Evolutionary conservation across 1,284 basidiomycete species (phyloP).

Genomic region (Tilletia caries): DNA sequence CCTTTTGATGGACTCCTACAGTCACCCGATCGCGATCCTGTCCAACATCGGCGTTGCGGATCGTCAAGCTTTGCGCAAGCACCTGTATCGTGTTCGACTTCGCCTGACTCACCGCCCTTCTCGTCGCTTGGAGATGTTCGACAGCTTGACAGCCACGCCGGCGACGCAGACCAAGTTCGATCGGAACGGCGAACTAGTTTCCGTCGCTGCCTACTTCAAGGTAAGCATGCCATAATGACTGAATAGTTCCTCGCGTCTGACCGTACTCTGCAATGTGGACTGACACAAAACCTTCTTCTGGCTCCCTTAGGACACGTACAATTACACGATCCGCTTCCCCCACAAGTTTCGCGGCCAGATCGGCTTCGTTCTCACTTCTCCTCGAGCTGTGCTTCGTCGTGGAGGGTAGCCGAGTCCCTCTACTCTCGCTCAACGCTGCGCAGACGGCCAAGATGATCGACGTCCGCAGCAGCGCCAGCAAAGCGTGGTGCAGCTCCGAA

Average conservation of each 20-base stretch:
- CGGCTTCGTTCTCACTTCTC: slow-evolving; percentile 29
- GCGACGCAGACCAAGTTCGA: too few relatives aligned
- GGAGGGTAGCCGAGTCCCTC: slow-evolving; percentile 30
- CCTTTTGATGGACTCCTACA: background rate
- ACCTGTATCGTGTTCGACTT: slow-evolving; percentile 27
- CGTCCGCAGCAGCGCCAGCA: slow-evolving; percentile 22
- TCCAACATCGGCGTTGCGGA: slow-evolving; percentile 20
- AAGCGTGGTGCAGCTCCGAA: slow-evolving; percentile 30
- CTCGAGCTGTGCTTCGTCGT: slow-evolving; percentile 37
- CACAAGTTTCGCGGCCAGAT: slow-evolving; percentile 23
- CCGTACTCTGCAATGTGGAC: too few relatives aligned
- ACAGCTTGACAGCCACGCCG: too few relatives aligned
- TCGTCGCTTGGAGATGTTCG: too few relatives aligned
- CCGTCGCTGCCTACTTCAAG: too few relatives aligned
- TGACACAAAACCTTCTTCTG: too few relatives aligned
- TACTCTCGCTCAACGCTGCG: slow-evolving; percentile 24
- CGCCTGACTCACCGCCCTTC: slow-evolving; percentile 31
- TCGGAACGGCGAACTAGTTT: too few relatives aligned
- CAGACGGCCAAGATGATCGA: slow-evolving; percentile 33
- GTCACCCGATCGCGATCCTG: slow-evolving; percentile 4
- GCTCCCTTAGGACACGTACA: slow-evolving; percentile 26
- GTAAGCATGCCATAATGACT: too few relatives aligned
- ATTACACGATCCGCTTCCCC: slow-evolving; percentile 25
- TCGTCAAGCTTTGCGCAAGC: slow-evolving; percentile 31
- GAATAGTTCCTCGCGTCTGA: too few relatives aligned